A percentile compares a stretch with the other conserved stretches of the same genome.
Conservation (phyloP, 495 filamentous ascomycete species). For the Thermothielavioides terrestris region DNA sequence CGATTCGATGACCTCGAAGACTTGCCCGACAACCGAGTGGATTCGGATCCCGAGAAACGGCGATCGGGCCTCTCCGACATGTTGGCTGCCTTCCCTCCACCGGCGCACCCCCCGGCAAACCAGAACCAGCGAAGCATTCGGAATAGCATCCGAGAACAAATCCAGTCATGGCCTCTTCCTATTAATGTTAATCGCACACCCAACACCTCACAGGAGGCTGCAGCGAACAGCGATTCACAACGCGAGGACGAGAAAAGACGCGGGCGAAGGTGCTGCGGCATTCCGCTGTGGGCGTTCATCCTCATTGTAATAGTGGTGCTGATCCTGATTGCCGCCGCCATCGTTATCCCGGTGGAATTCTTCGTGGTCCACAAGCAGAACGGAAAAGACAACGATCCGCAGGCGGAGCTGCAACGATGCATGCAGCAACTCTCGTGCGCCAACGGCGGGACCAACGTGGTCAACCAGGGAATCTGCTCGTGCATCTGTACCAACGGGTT, state of each 20-base stretch:
- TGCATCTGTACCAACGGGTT: constrained; percentile 86
- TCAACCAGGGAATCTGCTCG: constrained; percentile 57
- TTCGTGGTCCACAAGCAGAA: constrained; percentile 55
- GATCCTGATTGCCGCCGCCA: constrained; percentile 71
- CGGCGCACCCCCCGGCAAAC: constrained; percentile 41
- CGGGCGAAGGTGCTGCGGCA: constrained; percentile 55
- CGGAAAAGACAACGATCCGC: constrained; percentile 17
- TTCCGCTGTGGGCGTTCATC: constrained; percentile 74
- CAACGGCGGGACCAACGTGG: constrained; percentile 72
- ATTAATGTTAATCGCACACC: constrained; percentile 17
- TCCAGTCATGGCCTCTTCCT: constrained; percentile 37
- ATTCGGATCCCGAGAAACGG: constrained; percentile 33
- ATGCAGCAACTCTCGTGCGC: constrained; percentile 50
- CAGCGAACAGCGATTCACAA: constrained; percentile 12
- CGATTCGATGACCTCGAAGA: constrained; percentile 48
- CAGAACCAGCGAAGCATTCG: constrained; percentile 41
- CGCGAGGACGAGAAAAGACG: constrained; percentile 12
- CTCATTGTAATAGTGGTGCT: constrained; percentile 58
- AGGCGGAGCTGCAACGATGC: constrained; percentile 40
- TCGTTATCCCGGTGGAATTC: constrained; percentile 79
- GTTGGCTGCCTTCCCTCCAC: constrained; percentile 83
- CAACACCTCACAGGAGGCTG: constrained; percentile 27
- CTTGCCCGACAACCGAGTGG: constrained; percentile 27
- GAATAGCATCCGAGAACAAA: constrained; percentile 29
- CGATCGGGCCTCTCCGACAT: constrained; percentile 74